Evolutionary conservation across 2,329 filamentous ascomycete genomes (phyloP), one percentile per base, ranked within the genome.

Genomic region (Ophiosphaerella narmari): DNA sequence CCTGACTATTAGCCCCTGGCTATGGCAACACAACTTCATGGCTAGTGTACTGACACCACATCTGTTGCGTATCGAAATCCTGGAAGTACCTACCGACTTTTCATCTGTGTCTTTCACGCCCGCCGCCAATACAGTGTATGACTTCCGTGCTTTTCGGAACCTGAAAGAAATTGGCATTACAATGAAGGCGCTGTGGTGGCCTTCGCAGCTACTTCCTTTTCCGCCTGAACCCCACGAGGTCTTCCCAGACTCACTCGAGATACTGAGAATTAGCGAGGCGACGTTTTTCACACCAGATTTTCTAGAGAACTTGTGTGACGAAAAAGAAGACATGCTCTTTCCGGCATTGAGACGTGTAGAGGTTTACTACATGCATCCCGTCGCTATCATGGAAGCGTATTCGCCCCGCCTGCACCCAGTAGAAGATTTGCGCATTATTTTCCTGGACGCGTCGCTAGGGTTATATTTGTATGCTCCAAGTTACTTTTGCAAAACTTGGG

Each of bases 251-350:
- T 50, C 47, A n/a, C 34, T 62, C 11, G 40, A 62, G 32, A 31
- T 48, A 3, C 34, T 63, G 12, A 46, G 46, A 5, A 58, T 63
- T 18, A 60, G 48, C n/a, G 58, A 60, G 26, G 55, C 49, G 3
- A 52, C 38, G 2, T 12, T 29, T 2, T 7, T 13, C 11, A 54
- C 49, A 1, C 46, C 31, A 5, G 29, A 35, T 2, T 55, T 60
- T 29, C 9, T 63, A 1, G 32, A 48, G 7, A 23, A 51, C 0
- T 21, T 59, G 4, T 62, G 56, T 34, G 16, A 29, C 9, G 50
- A 38, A 7, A 58, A 53, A 40, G 55, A 48, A 9, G 34, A 24
- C 0, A 36, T 13, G 1, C 35, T 37, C 12, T 48, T 54, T 5
- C 50, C 54, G 1, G 18, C 23, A 1, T 32, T 63, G 9, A 21